Evolutionary conservation across 2,329 filamentous ascomycete genomes (phyloP), one percentile per base, ranked within the genome.

Genomic region (Simplicillium aogashimaense): DNA sequence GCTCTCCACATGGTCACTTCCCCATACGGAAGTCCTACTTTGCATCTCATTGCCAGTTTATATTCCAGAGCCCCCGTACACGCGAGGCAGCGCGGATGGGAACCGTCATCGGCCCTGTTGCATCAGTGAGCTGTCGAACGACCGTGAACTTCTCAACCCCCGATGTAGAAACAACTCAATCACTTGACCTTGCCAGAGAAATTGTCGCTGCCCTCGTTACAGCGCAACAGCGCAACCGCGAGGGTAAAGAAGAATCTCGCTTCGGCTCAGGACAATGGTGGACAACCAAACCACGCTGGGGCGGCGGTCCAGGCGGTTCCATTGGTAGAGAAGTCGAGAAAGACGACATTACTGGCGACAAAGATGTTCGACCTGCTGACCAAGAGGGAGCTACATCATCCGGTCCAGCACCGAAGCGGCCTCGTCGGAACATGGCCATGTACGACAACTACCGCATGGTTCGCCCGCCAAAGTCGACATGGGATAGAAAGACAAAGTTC

Each of bases 361-460:
- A 69, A 51, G 67, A 71, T 39, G 55, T 56, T 34, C 50, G 51
- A 16, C 53, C 47, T 3, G 45, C 47, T 30, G 52, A 57, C 13
- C 44, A 47, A 6, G 50, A 57, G 28, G 43, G 12, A 35, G 46
- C 16, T 41, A 44, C 41, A 55, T 51, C 5, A 47, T 51, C 4
- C 36, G 44, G 2, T 39, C 61, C 58, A 4, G 46, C 54, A 3
- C 54, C 50, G 29, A 75, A 75, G 55, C 74, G 69, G 45, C 57
- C 68, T 30, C 69, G 73, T 43, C 76, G 72, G 54, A 74, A 66
- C 38, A 58, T 74, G 54, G 69, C 66, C 45, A 67, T 79, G 36
- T 81, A 81, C 52, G 77, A 81, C 52, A 74, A 67, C 48, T 81
- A 81, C 57, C 70, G 78, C 42, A 78, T 76, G 66, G 64, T 81